Percentiles rank a stretch among this genome's conserved stretches.
Evolutionary conservation across 139 green algal species (phyloP).

Genomic region (Zygnema circumcarinatum): DNA sequence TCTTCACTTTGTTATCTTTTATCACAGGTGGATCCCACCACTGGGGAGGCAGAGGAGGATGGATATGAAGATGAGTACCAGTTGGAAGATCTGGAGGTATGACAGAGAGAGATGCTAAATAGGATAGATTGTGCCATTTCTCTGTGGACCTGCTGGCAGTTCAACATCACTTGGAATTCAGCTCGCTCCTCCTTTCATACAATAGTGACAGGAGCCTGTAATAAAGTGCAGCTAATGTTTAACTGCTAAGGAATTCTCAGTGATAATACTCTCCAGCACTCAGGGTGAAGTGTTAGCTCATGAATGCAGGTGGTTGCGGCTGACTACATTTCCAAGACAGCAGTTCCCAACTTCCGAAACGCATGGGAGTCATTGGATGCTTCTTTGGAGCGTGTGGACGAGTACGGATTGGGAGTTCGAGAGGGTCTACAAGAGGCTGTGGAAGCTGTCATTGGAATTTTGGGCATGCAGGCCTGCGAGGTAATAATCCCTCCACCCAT

Average conservation of each 20-base stretch:
- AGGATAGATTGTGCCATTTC: neutral
- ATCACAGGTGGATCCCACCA: constrained; percentile 83
- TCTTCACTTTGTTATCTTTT: neutral
- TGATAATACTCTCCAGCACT: neutral
- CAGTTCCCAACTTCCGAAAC: constrained; percentile 85
- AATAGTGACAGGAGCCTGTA: too few species aligned
- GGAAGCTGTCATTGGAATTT: constrained; percentile 85
- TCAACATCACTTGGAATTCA: too few species aligned
- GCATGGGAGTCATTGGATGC: constrained; percentile 82
- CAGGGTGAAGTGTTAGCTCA: neutral
- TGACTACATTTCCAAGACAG: constrained; percentile 85
- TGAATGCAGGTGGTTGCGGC: constrained; percentile 59
- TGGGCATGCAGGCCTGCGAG: constrained; percentile 92
- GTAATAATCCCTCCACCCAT: constrained; percentile 8
- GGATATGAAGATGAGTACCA: constrained; percentile 98
- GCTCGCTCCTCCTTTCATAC: too few species aligned
- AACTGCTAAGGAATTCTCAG: neutral
- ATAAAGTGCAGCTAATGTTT: neutral
- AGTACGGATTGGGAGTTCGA: constrained; percentile 89
- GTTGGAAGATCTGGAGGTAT: constrained; percentile 91
- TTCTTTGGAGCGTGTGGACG: constrained; percentile 81
- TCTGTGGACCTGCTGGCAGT: neutral
- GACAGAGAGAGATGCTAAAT: neutral
- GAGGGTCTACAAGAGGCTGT: constrained; percentile 88
- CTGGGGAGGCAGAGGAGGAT: constrained; percentile 71